A percentile compares a stretch with the other conserved stretches of the same genome.
phyloP scores from a whole-genome alignment of 495 filamentous ascomycete genomes.

The Penicillium cosmopolitanum region DNA sequence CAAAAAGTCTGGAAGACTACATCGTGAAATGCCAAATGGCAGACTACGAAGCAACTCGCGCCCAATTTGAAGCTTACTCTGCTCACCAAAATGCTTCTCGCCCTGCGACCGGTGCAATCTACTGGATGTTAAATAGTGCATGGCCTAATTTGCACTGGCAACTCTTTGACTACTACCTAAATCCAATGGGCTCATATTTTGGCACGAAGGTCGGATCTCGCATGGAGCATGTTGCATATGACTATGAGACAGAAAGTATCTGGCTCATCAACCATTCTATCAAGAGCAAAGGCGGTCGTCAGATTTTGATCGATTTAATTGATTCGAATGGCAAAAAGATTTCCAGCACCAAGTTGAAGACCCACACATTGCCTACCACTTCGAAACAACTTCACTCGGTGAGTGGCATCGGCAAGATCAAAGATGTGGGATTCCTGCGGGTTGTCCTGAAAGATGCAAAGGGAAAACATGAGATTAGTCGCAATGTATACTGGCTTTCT shows the following conservation, averaged over 20 bases:
- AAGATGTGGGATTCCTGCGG: slow-evolving; percentile 56
- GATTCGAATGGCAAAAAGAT: slow-evolving; percentile 49
- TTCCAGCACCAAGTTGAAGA: slow-evolving; percentile 25
- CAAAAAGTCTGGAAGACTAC: slow-evolving; percentile 58
- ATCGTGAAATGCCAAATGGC: slow-evolving; percentile 57
- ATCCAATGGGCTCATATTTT: slow-evolving; percentile 60
- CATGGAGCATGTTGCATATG: slow-evolving; percentile 60
- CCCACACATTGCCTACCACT: slow-evolving; percentile 24
- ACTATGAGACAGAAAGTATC: slow-evolving; percentile 48
- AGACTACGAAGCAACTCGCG: slow-evolving; percentile 66
- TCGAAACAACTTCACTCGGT: slow-evolving; percentile 33
- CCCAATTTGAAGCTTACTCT: slow-evolving; percentile 62
- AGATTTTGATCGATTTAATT: slow-evolving; percentile 51
- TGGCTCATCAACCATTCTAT: slow-evolving; percentile 62
- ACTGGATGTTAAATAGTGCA: slow-evolving; percentile 72
- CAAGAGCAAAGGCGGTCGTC: slow-evolving; percentile 43
- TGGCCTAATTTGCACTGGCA: slow-evolving; percentile 71
- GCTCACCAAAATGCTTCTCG: slow-evolving; percentile 52
- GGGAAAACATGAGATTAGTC: slow-evolving; percentile 41
- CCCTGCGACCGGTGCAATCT: slow-evolving; percentile 63
- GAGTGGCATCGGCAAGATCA: slow-evolving; percentile 34
- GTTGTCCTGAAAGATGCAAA: slow-evolving; percentile 43
- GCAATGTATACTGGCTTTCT: slow-evolving; percentile 67
- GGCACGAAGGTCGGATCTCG: slow-evolving; percentile 58
- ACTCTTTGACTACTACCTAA: slow-evolving; percentile 66